Evolutionary conservation across 805 yeast species (phyloP), one percentile per base, ranked within the genome.

Genomic region (Saturnispora zaruensis): DNA sequence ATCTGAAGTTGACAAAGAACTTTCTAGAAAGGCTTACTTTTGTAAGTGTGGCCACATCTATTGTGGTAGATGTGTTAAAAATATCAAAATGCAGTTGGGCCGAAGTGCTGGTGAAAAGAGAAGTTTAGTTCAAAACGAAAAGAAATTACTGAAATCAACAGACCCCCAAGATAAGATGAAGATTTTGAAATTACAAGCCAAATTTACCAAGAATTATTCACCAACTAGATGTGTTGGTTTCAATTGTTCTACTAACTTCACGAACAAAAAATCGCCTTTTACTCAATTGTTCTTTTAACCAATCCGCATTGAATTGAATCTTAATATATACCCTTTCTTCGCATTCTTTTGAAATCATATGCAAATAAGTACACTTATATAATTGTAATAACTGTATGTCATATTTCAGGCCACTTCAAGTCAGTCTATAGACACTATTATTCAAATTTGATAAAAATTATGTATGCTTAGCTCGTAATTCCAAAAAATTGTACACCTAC

Each of bases 51-150:
- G 96, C 0, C 96, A 88, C 67, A 76, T 81, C 0, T 88, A 78
- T 62, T 88, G 96, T 65, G 96, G 96, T 1, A 66, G 91, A 40
- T 88, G 96, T 66, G 84, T 84, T 21, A 78, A 78, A 55, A 76
- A 80, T 57, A 79, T 84, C n/a, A 75, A 75, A 16, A 73, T 52
- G 24, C 37, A 33, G 23, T 21, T 45, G 11, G 42, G 51, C 16
- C 52, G 42, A 53, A 51, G 23, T 47, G 44, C 40, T 4, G 26
- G 24, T n/a, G 54, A 53, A 33, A 36, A 52, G 33, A 50, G 51
- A 52, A 61, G 50, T 51, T 21, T 41, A 9, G 37, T 42, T 24
- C 21, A 16, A 34, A 46, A 66, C 60, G 54, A 61, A 54, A 49
- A 57, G 55, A 54, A 51, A 24, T 13, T 32, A 14, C 11, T 26